phyloP scores from a whole-genome alignment of 2,329 filamentous ascomycete genomes.

The Scytalidium lignicola region DNA sequence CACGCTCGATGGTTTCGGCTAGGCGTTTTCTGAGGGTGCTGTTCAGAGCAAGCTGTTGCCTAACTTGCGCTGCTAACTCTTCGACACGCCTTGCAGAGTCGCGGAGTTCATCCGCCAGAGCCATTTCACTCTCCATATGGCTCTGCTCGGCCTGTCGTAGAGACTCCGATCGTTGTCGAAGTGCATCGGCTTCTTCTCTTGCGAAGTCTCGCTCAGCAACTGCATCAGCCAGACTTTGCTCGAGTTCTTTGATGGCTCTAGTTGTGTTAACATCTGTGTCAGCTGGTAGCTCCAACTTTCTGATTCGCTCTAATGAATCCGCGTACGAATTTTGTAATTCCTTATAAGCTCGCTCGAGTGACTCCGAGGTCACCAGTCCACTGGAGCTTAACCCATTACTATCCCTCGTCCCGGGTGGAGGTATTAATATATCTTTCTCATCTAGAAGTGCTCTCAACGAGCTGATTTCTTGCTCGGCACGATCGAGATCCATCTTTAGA shows the following conservation, averaged over 20 bases:
- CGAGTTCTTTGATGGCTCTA: constrained; percentile 59
- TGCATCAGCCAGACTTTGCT: constrained; percentile 63
- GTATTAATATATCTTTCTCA: constrained; percentile 79
- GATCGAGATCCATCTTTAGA: constrained; percentile 93
- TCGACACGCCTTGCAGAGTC: constrained; percentile 74
- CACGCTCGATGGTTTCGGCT: constrained; percentile 71
- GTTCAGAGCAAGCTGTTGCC: constrained; percentile 75
- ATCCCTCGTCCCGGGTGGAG: constrained; percentile 43
- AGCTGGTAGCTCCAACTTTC: constrained; percentile 51
- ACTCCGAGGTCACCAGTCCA: constrained; percentile 59
- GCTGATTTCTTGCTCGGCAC: constrained; percentile 86
- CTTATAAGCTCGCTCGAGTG: constrained; percentile 67
- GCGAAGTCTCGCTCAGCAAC: constrained; percentile 70
- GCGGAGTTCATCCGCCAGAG: constrained; percentile 63
- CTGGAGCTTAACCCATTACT: constrained; percentile 33
- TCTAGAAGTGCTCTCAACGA: constrained; percentile 73
- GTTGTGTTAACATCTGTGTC: constrained; percentile 53
- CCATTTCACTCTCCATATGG: constrained; percentile 54
- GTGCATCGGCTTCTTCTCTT: constrained; percentile 56
- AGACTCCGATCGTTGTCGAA: constrained; percentile 55
- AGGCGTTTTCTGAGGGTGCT: constrained; percentile 70
- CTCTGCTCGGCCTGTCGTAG: constrained; percentile 52
- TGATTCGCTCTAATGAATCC: constrained; percentile 62
- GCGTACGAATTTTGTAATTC: constrained; percentile 69
- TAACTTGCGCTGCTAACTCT: constrained; percentile 72